Conservation (phyloP, 2,329 filamentous ascomycete genomes). For the Aspergillus persii region DNA sequence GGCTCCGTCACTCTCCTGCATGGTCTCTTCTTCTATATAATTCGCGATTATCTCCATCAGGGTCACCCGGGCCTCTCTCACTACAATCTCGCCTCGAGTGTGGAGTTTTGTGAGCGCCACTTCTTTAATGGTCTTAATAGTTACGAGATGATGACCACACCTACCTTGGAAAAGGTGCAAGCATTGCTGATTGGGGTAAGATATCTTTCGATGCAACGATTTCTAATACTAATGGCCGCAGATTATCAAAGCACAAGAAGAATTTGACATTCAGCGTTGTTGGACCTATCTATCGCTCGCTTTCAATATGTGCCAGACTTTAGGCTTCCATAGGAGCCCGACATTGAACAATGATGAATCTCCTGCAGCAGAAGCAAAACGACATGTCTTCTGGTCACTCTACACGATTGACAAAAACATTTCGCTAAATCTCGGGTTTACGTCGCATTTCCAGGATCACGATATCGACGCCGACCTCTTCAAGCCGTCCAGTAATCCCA, state of each 20-base stretch:
- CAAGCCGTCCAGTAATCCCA: conserved; percentile 16
- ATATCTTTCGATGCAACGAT: background rate
- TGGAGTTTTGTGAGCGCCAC: conserved; percentile 14
- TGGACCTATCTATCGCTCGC: conserved; percentile 26
- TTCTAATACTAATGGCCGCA: conserved; percentile 7
- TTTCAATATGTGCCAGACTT: conserved; percentile 24
- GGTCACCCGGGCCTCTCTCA: conserved; percentile 14
- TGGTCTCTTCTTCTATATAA: conserved; percentile 24
- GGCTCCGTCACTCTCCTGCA: conserved; percentile 22
- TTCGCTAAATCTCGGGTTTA: conserved; percentile 23
- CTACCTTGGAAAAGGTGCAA: conserved; percentile 25
- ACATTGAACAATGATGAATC: conserved; percentile 16
- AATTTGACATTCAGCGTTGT: conserved; percentile 23
- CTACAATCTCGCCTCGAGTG: conserved; percentile 15
- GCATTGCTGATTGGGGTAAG: conserved; percentile 22
- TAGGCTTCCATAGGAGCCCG: conserved; percentile 19
- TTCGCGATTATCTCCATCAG: conserved; percentile 26
- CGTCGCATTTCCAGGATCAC: conserved; percentile 27
- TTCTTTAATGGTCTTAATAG: conserved; percentile 18
- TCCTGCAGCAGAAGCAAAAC: conserved; percentile 19
- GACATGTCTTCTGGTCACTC: conserved; percentile 25
- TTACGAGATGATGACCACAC: conserved; percentile 19
- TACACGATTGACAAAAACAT: conserved; percentile 29
- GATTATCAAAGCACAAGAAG: conserved; percentile 27
- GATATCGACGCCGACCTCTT: conserved; percentile 25